phyloP scores from a whole-genome alignment of 495 filamentous ascomycete species.

The Xylaria venustula region DNA sequence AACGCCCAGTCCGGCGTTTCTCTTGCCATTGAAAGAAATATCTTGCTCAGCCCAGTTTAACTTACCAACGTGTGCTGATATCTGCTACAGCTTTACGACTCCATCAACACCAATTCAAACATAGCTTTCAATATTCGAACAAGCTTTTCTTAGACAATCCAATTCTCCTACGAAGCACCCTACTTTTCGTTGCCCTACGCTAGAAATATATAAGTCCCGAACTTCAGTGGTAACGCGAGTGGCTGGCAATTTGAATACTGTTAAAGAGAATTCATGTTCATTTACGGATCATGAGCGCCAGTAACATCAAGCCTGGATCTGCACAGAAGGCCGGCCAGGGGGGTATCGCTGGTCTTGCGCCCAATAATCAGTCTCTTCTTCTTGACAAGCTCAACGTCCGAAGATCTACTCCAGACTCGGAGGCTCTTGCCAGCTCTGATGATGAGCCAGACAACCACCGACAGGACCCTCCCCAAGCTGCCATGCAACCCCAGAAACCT shows the following conservation, averaged over 20 bases:
- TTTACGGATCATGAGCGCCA: conserved; percentile 46
- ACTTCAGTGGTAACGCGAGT: conserved; percentile 12
- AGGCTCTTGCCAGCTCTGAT: conserved; percentile 88
- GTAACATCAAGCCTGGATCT: conserved; percentile 38
- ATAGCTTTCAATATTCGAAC: not conserved
- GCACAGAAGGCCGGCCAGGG: conserved; percentile 41
- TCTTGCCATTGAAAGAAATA: not conserved
- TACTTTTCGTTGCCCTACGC: conserved; percentile 6
- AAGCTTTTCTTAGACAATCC: conserved; percentile 1
- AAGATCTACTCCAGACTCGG: conserved; percentile 82
- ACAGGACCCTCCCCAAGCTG: conserved; percentile 43
- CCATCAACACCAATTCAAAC: conserved; percentile 8
- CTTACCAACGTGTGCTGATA: not conserved
- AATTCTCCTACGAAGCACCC: not conserved
- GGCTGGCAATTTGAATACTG: conserved; percentile 6
- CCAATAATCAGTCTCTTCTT: conserved; percentile 58
- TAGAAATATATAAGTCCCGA: conserved; percentile 6
- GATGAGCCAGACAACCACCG: conserved; percentile 70
- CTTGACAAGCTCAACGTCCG: conserved; percentile 75
- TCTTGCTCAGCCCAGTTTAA: not conserved
- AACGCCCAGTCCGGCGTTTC: not conserved
- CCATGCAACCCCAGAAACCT: conserved; percentile 48
- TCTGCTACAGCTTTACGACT: not conserved
- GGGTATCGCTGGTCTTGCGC: conserved; percentile 34
- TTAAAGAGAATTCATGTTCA: conserved; percentile 13